Evolutionary conservation across 495 filamentous ascomycete genomes (phyloP), one percentile per base, ranked within the genome.

Genomic region (Penicillium paxilli): DNA sequence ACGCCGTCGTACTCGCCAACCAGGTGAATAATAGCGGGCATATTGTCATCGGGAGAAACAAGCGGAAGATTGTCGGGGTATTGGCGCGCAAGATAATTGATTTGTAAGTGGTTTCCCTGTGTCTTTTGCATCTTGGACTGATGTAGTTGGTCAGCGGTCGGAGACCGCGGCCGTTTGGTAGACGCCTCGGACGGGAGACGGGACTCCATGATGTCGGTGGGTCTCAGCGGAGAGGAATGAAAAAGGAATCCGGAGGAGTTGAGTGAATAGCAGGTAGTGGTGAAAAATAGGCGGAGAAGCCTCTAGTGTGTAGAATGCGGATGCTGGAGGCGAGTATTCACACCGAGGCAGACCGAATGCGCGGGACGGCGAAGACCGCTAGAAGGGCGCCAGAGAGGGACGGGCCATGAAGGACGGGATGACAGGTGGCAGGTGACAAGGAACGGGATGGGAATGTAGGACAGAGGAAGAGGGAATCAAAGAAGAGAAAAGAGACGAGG

Each of bases 1-100:
- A 95, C 88, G 40, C 87, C 90, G 55, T 90, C 88, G 65, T 94
- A 96, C 60, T 91, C 84, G 60, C 80, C 79, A 58, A 96, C 83
- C 52, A 91, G 77, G 30, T 79, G 71, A 23, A 93, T 74, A 42
- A 87, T 81, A 51, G 76, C 75, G 35, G 85, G 80, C 55, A 88
- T 79, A 30, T 70, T 78, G 58, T 87, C 84, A 21, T 86, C 79
- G 49, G 70, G 66, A 32, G 80, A 79, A 54, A 87, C 77, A 33
- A 87, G 76, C 23, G 85, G 83, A 1, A 88, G 76, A 58, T 84
- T 82, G 30, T 83, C 79, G 2, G 78, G 72, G 47, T 80, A 81
- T 46, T 86, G 85, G 30, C 85, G 81, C 35, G 83, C 82, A 40
- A 94, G 80, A 60, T 94, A 96, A 67, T 96, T 93, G 76, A 94